Evolutionary conservation across 495 filamentous ascomycete genomes (phyloP).

Genomic region (Choiromyces venosus): DNA sequence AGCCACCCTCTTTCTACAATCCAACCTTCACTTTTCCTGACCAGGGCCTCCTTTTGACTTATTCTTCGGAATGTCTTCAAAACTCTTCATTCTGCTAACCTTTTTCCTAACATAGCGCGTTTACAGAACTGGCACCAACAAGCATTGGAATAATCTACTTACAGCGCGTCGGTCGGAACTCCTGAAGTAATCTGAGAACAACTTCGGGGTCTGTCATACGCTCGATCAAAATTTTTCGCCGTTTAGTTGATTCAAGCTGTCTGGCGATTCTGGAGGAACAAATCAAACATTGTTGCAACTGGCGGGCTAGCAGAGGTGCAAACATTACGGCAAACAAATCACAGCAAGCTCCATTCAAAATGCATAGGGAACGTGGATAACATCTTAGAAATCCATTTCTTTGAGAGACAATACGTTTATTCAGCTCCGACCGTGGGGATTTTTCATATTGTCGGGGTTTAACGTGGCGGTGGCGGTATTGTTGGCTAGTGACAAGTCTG

Average conservation of each 20-base stretch:
- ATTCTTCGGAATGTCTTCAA: slow-evolving; percentile 10
- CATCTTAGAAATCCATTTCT: neutral
- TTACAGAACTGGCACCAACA: neutral
- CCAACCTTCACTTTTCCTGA: slow-evolving; percentile 10
- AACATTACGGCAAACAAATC: slow-evolving; percentile 19
- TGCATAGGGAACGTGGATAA: neutral
- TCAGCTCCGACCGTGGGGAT: neutral
- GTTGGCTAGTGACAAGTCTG: neutral
- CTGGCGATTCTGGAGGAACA: slow-evolving; percentile 7
- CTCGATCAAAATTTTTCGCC: slow-evolving; percentile 1
- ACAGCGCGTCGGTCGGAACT: slow-evolving; percentile 15
- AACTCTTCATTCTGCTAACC: slow-evolving; percentile 9
- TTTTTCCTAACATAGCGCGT: neutral
- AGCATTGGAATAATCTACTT: neutral
- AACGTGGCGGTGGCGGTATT: neutral
- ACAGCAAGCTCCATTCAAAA: slow-evolving; percentile 1
- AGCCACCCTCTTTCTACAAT: slow-evolving; percentile 7
- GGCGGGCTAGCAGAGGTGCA: slow-evolving; percentile 8
- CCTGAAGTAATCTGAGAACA: slow-evolving; percentile 9
- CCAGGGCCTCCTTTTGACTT: slow-evolving; percentile 7
- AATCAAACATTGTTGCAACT: slow-evolving; percentile 26
- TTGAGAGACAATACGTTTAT: neutral
- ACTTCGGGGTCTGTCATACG: neutral
- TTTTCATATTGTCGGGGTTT: neutral
- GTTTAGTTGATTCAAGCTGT: slow-evolving; percentile 12